Conservation (phyloP, 2,329 filamentous ascomycete species). For the Ceratocystis diversiconidia region DNA sequence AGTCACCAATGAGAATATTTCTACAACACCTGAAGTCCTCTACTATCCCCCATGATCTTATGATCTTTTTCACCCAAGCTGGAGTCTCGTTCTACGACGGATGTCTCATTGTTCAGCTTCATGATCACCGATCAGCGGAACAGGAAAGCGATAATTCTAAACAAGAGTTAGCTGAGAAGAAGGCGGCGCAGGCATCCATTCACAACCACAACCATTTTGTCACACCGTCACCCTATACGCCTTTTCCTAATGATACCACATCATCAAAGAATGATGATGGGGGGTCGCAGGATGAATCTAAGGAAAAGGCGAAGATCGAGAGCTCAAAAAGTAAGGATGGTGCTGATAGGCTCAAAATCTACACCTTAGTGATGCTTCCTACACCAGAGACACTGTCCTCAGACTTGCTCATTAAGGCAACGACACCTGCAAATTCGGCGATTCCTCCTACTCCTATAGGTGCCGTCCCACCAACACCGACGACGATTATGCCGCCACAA, state of each 20-base stretch:
- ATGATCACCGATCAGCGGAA: constrained; percentile 63
- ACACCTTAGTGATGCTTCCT: constrained; percentile 71
- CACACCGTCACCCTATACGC: constrained; percentile 73
- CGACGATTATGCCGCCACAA: constrained; percentile 41
- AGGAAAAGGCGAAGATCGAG: constrained; percentile 26
- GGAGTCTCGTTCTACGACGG: constrained; percentile 82
- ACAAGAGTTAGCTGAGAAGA: constrained; percentile 40
- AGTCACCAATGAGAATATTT: constrained; percentile 73
- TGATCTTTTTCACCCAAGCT: constrained; percentile 58
- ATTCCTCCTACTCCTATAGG: constrained; percentile 32
- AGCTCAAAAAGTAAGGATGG: constrained; percentile 42
- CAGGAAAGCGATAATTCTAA: constrained; percentile 45
- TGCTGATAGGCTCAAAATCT: constrained; percentile 47
- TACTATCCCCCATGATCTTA: constrained; percentile 78
- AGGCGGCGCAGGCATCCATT: constrained; percentile 61
- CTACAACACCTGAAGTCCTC: constrained; percentile 62
- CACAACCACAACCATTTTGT: constrained; percentile 86
- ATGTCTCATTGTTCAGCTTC: constrained; percentile 85
- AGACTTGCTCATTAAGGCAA: constrained; percentile 63
- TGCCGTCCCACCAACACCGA: constrained; percentile 46
- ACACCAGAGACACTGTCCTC: constrained; percentile 61
- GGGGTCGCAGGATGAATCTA: constrained; percentile 24
- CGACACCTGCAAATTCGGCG: constrained; percentile 39
- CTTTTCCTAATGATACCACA: constrained; percentile 45
- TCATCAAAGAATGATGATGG: constrained; percentile 19